Conservation (phyloP, 257 asterid species). For the Primulina huaijiensis region DNA sequence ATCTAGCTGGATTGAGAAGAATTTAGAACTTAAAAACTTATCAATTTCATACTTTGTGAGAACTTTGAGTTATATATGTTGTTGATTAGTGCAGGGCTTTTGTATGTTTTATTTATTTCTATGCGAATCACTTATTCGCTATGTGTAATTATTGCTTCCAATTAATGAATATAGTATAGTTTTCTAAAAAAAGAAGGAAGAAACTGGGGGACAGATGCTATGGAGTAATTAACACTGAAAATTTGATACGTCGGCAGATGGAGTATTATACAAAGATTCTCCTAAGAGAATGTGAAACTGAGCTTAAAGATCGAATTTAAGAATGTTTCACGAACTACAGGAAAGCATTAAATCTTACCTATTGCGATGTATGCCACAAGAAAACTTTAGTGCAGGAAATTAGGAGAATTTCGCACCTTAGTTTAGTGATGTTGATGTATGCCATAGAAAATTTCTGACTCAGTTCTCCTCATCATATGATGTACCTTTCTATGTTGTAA, state of each 20-base stretch:
- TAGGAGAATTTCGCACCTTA: background rate
- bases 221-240: conserved; percentile 8
- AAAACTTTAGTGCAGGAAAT: background rate
- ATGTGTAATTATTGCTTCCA: too few species aligned
- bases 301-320: background rate
- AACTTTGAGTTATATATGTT: too few species aligned
- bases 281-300: background rate
- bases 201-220: background rate
- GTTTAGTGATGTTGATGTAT: conserved; percentile 8
- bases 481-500: background rate
- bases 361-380: background rate
- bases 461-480: background rate
- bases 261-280: conserved; percentile 1
- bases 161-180: too few species aligned
- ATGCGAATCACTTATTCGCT: too few species aligned
- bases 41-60: too few species aligned
- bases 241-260: conserved; percentile 6
- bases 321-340: conserved; percentile 9
- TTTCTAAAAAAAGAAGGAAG: background rate
- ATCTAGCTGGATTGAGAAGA: too few species aligned
- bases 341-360: conserved; percentile 8
- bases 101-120: too few species aligned
- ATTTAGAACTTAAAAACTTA: too few species aligned
- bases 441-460: background rate
- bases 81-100: too few species aligned